Evolutionary conservation across 495 filamentous ascomycete genomes (phyloP), one percentile per base, ranked within the genome.

Genomic region (Bryoglossum gracile): DNA sequence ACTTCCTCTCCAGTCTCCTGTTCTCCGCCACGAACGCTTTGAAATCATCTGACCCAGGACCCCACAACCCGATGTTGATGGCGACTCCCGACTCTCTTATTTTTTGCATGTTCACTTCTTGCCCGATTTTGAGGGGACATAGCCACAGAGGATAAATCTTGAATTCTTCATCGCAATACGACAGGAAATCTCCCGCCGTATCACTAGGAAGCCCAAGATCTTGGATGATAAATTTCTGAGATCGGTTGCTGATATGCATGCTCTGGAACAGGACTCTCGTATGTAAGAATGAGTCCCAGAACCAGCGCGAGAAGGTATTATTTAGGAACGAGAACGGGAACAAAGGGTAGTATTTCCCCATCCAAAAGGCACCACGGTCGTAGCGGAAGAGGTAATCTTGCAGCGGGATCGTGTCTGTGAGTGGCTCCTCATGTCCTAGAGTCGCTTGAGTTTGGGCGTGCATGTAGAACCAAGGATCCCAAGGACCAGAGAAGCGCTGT

Each of bases 261-360:
- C 74, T 75, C 28, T 75, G 72, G 63, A 78, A 81, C 55, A 82
- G 69, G 64, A 79, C 77, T 13, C 79, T 65, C 38, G 80, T 83
- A 59, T 80, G 78, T 55, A 79, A 54, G 51, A 82, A 80, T 56
- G 76, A 70, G 54, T 83, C 76, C 9, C 82, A 73, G 46, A 76
- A 62, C 62, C 66, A 77, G 33, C 77, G 68, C 30, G 69, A 75
- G 54, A 77, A 58, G 33, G 67, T 65, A n/a, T 62, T 77, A 62
- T 79, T 79, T 1, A 77, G 77, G 5, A 74, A 67, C 11, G 67
- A 58, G 62, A 80, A 80, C 1, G 77, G 77, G 5, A 74, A 67
- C 11, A 67, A 58, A 61, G 78, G 79, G 58, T 77, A 79, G 13
- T 69, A 69, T 22, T 57, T 47, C 18, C 73, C 74, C 8, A 78